These are phyloP conservation scores for Debaryomyces fabryi DNA, from an alignment of 1,139 yeast genomes.

Conservation along the genomic window DNA sequence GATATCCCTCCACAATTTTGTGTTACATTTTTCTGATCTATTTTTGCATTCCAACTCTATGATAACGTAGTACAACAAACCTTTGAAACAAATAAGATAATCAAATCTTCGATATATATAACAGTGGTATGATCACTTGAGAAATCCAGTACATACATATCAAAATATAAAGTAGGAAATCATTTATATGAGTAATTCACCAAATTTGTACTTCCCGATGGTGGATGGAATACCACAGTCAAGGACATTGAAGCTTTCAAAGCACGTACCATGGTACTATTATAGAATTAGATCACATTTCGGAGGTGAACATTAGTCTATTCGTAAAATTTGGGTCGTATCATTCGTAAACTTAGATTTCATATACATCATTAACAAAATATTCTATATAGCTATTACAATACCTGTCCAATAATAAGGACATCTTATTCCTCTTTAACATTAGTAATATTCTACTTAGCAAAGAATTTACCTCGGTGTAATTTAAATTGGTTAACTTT, in stretches of 20 bases:
- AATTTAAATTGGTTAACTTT: conserved; percentile 12
- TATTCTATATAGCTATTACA: conserved; percentile 6
- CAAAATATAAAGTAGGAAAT: background rate
- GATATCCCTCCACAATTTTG: conserved; percentile 1
- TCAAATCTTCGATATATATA: background rate
- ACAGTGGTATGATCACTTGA: background rate
- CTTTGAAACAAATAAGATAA: background rate
- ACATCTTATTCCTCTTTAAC: conserved; percentile 4
- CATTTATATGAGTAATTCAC: background rate
- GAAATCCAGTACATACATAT: background rate
- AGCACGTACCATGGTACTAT: background rate
- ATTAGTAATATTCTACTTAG: conserved; percentile 16
- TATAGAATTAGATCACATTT: background rate
- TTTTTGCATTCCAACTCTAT: background rate
- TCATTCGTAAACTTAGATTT: background rate
- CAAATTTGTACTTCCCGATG: too few relatives aligned
- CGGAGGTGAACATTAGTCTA: background rate
- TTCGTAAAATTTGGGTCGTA: background rate
- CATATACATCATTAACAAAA: conserved; percentile 2
- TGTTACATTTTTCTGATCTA: conserved; percentile 1
- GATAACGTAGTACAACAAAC: background rate
- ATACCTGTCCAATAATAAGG: conserved; percentile 2
- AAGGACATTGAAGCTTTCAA: background rate
- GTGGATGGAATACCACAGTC: background rate
- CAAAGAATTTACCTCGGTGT: conserved; percentile 16